phyloP scores from a whole-genome alignment of 176 grass and related monocot species.

The Juncus effusus region DNA sequence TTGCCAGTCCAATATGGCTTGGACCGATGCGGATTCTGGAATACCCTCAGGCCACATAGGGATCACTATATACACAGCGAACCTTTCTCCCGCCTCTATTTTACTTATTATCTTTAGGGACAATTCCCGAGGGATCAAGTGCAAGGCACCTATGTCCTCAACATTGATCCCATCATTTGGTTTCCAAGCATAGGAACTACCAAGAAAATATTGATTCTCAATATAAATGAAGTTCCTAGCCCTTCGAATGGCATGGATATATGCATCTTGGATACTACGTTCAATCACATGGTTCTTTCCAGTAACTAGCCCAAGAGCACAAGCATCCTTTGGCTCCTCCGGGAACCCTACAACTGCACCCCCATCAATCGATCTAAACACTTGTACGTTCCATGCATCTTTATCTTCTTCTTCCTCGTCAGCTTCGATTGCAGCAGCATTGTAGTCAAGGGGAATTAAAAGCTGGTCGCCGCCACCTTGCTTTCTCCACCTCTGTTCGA shows the following conservation, averaged over 20 bases:
- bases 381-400: constrained; percentile 73
- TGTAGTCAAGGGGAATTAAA: constrained; percentile 12
- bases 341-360: constrained; percentile 79
- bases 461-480: constrained; percentile 24
- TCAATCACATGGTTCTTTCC: constrained; percentile 83
- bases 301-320: constrained; percentile 53
- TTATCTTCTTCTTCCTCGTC: constrained; percentile 23
- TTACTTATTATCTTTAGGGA: constrained; percentile 81
- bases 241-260: constrained; percentile 62
- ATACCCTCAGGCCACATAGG: constrained; percentile 98
- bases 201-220: constrained; percentile 84
- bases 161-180: constrained; percentile 40
- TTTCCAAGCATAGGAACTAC: constrained; percentile 70
- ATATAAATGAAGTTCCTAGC: constrained; percentile 73
- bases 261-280: constrained; percentile 78
- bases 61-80: constrained; percentile 68
- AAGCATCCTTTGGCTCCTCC: constrained; percentile 52
- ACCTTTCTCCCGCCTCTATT: constrained; percentile 78
- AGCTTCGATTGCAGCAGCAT: not conserved
- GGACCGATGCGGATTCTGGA: constrained; percentile 78
- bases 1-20: constrained; percentile 94
- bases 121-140: constrained; percentile 86
- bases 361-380: constrained; percentile 81
- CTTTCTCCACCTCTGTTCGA: constrained; percentile 44
- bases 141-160: constrained; percentile 70